A percentile compares a stretch with the other conserved stretches of the same genome.
Evolutionary conservation across 306 rosid genomes (phyloP).

Genomic region (Lotus japonicus): DNA sequence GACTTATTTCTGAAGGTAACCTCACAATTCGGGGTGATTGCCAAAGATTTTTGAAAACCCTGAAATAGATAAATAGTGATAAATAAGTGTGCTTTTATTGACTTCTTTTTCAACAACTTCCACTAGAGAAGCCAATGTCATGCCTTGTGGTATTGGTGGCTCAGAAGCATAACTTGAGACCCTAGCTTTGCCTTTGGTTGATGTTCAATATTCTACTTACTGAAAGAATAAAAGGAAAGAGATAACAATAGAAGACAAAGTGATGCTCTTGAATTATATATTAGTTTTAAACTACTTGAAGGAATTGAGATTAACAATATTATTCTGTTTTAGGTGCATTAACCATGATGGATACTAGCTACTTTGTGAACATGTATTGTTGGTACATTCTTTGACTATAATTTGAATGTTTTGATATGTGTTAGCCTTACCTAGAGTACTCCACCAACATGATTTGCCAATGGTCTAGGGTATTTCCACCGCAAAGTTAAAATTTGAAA

Average conservation of each 20-base stretch:
- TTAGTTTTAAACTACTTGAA: background rate
- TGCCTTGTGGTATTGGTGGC: conserved; percentile 9
- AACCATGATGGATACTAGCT: background rate
- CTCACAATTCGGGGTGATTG: background rate
- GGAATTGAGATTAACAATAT: conserved; percentile 18
- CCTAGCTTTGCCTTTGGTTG: conserved; percentile 1
- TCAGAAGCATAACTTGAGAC: conserved; percentile 5
- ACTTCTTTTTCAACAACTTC: conserved; percentile 1
- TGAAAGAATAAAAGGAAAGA: background rate
- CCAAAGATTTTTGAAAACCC: background rate
- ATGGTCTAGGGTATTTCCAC: too few relatives aligned
- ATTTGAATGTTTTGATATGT: too few relatives aligned
- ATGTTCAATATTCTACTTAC: conserved; percentile 3
- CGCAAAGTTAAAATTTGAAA: too few relatives aligned
- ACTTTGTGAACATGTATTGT: background rate
- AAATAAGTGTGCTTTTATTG: conserved; percentile 7
- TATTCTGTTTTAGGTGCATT: conserved; percentile 1
- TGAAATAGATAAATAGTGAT: conserved; percentile 14
- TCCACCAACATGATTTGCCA: too few relatives aligned
- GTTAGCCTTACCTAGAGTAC: too few relatives aligned
- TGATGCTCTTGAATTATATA: background rate
- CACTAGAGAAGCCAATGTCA: conserved; percentile 14
- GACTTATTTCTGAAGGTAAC: conserved; percentile 74
- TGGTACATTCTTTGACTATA: too few relatives aligned
- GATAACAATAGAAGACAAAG: background rate